Evolutionary conservation across 73 alveolate genomes (phyloP).

Genomic region (Paramecium biaurelia): DNA sequence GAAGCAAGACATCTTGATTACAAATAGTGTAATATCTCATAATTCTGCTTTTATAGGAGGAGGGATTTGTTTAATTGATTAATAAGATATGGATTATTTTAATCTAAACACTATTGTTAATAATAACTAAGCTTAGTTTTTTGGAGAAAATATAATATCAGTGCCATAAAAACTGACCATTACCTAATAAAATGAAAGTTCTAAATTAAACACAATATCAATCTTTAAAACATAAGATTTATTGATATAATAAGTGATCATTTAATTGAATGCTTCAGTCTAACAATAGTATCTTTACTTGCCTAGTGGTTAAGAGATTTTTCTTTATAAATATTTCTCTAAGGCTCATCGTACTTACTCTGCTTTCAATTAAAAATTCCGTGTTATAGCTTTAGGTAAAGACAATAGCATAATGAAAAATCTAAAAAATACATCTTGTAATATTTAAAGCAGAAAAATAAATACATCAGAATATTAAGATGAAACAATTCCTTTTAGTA

Average conservation of each 20-base stretch:
- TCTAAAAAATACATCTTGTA: background rate
- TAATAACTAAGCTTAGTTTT: background rate
- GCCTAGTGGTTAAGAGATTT: background rate
- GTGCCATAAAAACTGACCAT: background rate
- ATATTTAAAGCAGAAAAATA: background rate
- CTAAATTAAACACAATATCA: background rate
- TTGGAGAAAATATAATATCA: background rate
- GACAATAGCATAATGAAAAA: background rate
- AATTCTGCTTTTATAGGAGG: background rate
- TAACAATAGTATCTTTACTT: background rate
- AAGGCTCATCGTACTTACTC: background rate
- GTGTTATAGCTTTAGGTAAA: background rate
- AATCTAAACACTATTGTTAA: background rate
- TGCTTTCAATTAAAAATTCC: background rate
- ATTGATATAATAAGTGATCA: background rate
- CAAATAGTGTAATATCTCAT: background rate
- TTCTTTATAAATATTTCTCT: background rate
- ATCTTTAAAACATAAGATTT: background rate
- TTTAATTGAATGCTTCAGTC: background rate
- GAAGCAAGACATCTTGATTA: background rate
- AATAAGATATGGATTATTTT: background rate
- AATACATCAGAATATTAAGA: background rate
- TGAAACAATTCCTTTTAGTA: background rate
- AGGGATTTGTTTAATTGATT: background rate
- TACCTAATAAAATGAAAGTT: background rate